Evolutionary conservation across 225 moss, liverwort and hornwort genomes (phyloP).

Genomic region (Bryum argenteum): DNA sequence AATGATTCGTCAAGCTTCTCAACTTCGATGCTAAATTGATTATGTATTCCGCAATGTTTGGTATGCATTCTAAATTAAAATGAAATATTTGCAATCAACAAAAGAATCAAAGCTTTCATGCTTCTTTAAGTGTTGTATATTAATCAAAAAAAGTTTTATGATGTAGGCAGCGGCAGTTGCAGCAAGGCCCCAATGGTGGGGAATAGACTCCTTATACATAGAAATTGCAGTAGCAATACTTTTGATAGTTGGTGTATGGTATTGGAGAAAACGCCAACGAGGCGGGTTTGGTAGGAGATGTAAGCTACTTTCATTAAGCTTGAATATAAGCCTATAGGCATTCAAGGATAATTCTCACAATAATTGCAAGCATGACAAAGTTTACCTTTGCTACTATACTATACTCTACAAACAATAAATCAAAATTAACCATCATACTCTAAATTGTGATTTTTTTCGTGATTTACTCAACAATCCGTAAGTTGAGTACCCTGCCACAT

Average conservation of each 20-base stretch:
- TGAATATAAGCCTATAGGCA: too few relatives aligned
- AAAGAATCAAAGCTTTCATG: neutral
- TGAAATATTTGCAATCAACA: neutral
- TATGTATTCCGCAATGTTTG: neutral
- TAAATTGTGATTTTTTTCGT: too few relatives aligned
- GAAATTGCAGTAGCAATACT: slow-evolving; percentile 25
- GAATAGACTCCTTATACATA: slow-evolving; percentile 38
- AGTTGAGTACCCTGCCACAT: too few relatives aligned
- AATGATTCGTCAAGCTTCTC: too few relatives aligned
- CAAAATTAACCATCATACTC: too few relatives aligned
- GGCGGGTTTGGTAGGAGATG: neutral
- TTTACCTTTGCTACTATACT: too few relatives aligned
- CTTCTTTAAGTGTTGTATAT: neutral
- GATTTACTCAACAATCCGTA: too few relatives aligned
- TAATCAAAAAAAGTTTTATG: neutral
- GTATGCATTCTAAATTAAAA: neutral
- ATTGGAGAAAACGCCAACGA: slow-evolving; percentile 12
- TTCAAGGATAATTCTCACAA: too few relatives aligned
- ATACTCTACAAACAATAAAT: too few relatives aligned
- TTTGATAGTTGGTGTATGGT: neutral
- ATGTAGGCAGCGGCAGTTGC: neutral
- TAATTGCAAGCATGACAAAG: too few relatives aligned
- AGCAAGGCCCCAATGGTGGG: slow-evolving; percentile 27
- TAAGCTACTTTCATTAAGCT: neutral
- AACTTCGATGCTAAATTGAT: too few relatives aligned